A percentile compares a stretch with the other conserved stretches of the same genome.
Evolutionary conservation across 2,329 filamentous ascomycete genomes (phyloP).

Genomic region (Ophiostoma sp.): DNA sequence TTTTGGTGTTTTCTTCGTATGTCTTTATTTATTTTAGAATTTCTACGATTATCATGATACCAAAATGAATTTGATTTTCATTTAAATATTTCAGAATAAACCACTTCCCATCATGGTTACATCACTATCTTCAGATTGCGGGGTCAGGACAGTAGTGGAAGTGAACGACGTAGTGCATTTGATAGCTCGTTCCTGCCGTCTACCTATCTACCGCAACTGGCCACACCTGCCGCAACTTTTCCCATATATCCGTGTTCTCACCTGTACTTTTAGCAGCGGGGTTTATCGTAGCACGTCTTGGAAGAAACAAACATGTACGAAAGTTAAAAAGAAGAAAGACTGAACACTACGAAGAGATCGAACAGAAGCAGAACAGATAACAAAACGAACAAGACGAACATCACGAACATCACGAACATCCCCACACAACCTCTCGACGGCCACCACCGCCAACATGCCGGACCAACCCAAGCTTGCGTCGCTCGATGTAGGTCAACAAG

Average conservation of each 20-base stretch:
- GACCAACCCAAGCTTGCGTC: constrained; percentile 35
- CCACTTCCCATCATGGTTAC: not conserved
- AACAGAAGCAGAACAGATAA: not conserved
- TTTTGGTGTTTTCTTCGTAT: not conserved
- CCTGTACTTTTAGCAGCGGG: not conserved
- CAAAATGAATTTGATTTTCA: not conserved
- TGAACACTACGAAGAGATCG: not conserved
- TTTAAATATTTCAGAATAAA: not conserved
- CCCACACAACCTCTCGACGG: not conserved
- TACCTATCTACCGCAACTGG: not conserved
- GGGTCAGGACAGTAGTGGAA: not conserved
- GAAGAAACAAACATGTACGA: not conserved
- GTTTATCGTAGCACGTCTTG: not conserved
- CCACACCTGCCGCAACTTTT: not conserved
- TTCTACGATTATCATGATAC: not conserved
- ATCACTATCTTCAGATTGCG: not conserved
- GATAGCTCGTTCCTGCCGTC: not conserved
- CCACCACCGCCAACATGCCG: constrained; percentile 30
- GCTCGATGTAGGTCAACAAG: constrained; percentile 41
- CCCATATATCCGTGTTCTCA: not conserved
- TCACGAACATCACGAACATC: not conserved
- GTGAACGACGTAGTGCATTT: not conserved
- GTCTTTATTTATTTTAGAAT: not conserved
- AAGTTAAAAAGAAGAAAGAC: not conserved
- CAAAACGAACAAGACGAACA: not conserved